phyloP scores from a whole-genome alignment of 257 asterid genomes.

The Pogostemon cablin region DNA sequence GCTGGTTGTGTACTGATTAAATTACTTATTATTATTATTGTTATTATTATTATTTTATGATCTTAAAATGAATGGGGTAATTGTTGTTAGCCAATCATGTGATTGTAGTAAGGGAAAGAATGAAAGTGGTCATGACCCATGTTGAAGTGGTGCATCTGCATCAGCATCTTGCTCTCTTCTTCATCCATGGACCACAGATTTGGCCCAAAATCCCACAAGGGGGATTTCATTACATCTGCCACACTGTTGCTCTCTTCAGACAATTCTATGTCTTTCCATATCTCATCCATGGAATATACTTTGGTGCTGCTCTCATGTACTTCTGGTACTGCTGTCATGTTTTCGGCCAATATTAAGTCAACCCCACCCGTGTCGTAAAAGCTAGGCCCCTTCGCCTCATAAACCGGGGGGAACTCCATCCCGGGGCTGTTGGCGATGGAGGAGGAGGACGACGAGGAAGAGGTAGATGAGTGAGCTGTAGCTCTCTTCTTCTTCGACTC shows the following conservation, averaged over 20 bases:
- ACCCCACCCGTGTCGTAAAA: constrained; percentile 71
- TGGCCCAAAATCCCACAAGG: constrained; percentile 62
- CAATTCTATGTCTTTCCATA: constrained; percentile 80
- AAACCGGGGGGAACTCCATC: constrained; percentile 24
- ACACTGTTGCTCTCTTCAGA: constrained; percentile 47
- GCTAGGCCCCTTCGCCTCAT: constrained; percentile 43
- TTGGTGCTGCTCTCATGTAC: constrained; percentile 39
- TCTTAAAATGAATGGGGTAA: constrained; percentile 33
- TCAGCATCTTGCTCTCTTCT: constrained; percentile 48
- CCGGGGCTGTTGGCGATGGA: constrained; percentile 36
- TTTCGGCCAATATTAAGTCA: constrained; percentile 17
- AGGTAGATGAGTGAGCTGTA: constrained; percentile 45
- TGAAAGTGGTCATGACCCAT: constrained; percentile 35
- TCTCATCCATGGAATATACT: constrained; percentile 73
- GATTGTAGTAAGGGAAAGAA: constrained; percentile 46
- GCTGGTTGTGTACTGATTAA: no score
- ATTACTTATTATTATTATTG: no score
- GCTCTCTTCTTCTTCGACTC: constrained; percentile 50
- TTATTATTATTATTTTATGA: constrained; percentile 16
- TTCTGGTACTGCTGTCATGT: constrained; percentile 30
- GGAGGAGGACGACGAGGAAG: constrained; percentile 47
- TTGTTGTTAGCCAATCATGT: constrained; percentile 37
- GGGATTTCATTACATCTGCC: constrained; percentile 45
- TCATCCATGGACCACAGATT: constrained; percentile 53
- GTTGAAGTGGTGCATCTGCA: constrained; percentile 14